Conservation (phyloP, 1,284 basidiomycete genomes). For the Cryptococcus neoformans region DNA sequence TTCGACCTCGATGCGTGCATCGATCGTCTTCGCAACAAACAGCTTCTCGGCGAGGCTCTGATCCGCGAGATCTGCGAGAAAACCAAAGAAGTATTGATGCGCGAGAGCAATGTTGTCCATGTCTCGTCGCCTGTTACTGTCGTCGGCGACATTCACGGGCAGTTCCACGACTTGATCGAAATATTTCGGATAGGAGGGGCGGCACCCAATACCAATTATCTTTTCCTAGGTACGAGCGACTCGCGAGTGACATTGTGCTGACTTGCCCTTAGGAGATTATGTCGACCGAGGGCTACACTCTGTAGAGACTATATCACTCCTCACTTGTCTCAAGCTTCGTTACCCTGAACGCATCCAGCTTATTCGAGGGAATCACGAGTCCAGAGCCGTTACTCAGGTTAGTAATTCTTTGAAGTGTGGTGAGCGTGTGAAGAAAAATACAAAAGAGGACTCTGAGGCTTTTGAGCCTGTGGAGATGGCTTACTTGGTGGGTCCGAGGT, state of each 20-base stretch:
- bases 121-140: constrained; percentile 98
- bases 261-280: constrained; percentile 74
- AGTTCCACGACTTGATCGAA: constrained; percentile 99
- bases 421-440: constrained; percentile 28
- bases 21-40: constrained; percentile 81
- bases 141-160: constrained; percentile 96
- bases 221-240: constrained; percentile 75
- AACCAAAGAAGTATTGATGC: constrained; percentile 97
- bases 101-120: constrained; percentile 98
- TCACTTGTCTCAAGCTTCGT: constrained; percentile 94
- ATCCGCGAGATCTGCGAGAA: constrained; percentile 97
- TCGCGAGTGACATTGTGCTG: background rate
- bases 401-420: constrained; percentile 24
- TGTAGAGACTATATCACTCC: constrained; percentile 95
- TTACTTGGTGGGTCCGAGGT: constrained; percentile 19
- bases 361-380: constrained; percentile 98
- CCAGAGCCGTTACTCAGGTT: constrained; percentile 95
- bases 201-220: constrained; percentile 94
- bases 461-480: constrained; percentile 21
- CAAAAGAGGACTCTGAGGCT: constrained; percentile 47
- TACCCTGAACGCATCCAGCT: constrained; percentile 97
- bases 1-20: constrained; percentile 97
- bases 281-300: constrained; percentile 97
- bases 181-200: constrained; percentile 98
- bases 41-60: constrained; percentile 86